phyloP scores from a whole-genome alignment of 108 stramenopile species.

The Pseudonitzschia multistriata region DNA sequence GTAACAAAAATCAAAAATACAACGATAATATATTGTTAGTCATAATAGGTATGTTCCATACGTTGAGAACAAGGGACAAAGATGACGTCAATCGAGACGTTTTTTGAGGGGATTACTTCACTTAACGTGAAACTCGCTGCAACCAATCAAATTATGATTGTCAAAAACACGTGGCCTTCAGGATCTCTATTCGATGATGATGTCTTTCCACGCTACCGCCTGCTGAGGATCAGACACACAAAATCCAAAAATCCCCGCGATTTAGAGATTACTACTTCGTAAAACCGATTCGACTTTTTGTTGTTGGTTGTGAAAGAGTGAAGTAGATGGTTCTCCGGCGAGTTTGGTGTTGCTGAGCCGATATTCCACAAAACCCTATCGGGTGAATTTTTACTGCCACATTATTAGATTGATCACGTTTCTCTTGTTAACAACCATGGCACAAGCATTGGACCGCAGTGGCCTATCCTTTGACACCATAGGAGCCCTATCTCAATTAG shows the following conservation, averaged over 20 bases:
- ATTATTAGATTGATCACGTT: background rate
- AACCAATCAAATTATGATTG: background rate
- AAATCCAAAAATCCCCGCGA: constrained; percentile 1
- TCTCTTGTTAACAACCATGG: background rate
- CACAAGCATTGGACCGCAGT: background rate
- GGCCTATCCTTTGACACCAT: constrained; percentile 7
- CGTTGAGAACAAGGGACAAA: background rate
- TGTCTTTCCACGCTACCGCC: constrained; percentile 10
- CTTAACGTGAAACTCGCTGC: background rate
- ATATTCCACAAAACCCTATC: background rate
- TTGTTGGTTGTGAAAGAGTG: background rate
- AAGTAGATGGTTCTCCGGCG: background rate
- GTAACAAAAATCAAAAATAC: too few species aligned
- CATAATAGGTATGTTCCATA: background rate
- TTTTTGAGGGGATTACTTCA: background rate
- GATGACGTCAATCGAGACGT: constrained; percentile 1
- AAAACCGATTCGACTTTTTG: background rate
- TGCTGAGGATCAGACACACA: constrained; percentile 9
- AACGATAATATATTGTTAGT: too few species aligned
- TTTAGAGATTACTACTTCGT: background rate
- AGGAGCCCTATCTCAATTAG: constrained; percentile 45
- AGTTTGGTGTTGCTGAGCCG: background rate
- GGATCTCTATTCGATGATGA: constrained; percentile 7
- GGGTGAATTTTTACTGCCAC: background rate
- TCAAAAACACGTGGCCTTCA: constrained; percentile 6